Evolutionary conservation across 2,329 filamentous ascomycete genomes (phyloP).

Genomic region (Botrytis pseudocinerea): DNA sequence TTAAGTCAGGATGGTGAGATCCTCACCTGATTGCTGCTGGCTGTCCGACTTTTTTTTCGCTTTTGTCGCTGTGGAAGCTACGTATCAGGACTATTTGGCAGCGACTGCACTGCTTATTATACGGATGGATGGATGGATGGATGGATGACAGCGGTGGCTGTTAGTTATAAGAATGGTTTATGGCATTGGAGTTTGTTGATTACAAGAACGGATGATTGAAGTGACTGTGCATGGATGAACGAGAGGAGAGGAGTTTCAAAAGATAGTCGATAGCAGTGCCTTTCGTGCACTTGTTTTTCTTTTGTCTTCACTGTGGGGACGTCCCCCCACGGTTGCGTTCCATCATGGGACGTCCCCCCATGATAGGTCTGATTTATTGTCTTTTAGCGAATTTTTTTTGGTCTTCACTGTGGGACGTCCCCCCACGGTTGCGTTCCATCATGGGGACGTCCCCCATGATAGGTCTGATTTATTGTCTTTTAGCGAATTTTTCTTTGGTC

Average conservation of each 20-base stretch:
- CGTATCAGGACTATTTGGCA: neutral
- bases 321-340: neutral
- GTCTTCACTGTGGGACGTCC: neutral
- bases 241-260: neutral
- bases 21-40: neutral
- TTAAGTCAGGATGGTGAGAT: neutral
- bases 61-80: neutral
- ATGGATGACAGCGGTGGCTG: neutral
- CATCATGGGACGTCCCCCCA: neutral
- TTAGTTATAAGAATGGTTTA: neutral
- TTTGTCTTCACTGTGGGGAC: neutral
- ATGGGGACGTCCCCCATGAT: conserved; percentile 10
- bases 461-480: neutral
- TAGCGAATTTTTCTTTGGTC: neutral
- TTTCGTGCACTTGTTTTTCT: neutral
- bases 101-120: neutral
- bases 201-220: neutral
- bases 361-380: neutral
- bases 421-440: too few species aligned
- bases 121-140: neutral
- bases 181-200: neutral
- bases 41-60: neutral
- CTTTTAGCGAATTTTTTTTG: too few species aligned
- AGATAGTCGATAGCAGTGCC: neutral
- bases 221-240: neutral